phyloP scores from a whole-genome alignment of 2,329 filamentous ascomycete species.

The Hymenoscyphus albidus region DNA sequence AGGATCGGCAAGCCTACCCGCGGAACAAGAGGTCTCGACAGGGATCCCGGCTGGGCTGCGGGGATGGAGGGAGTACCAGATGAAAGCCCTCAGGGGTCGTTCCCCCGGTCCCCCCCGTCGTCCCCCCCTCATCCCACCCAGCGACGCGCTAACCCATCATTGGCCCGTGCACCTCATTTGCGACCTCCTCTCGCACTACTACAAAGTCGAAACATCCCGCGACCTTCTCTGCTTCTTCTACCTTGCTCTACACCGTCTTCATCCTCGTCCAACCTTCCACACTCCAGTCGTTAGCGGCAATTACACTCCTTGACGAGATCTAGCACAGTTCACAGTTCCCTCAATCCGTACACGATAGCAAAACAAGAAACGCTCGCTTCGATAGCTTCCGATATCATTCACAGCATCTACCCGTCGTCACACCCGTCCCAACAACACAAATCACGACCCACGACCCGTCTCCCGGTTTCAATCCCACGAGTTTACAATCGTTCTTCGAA shows the following conservation, averaged over 20 bases:
- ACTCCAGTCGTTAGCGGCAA: constrained; percentile 20
- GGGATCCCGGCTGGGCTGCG: not conserved
- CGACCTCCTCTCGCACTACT: not conserved
- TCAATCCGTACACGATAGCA: not conserved
- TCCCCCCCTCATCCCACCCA: not conserved
- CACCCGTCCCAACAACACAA: constrained; percentile 1
- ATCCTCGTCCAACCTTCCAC: constrained; percentile 13
- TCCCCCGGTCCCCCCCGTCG: not conserved
- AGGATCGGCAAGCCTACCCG: constrained; percentile 2
- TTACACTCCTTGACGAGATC: constrained; percentile 19
- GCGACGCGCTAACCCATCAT: not conserved
- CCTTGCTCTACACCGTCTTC: constrained; percentile 10
- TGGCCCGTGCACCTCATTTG: not conserved
- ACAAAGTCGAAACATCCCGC: not conserved
- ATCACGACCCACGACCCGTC: not conserved
- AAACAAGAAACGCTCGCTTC: not conserved
- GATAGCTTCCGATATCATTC: constrained; percentile 6
- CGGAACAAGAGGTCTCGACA: not conserved
- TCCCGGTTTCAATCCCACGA: not conserved
- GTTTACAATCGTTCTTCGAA: constrained; percentile 24
- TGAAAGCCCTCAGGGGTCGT: not conserved
- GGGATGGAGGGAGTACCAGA: not conserved
- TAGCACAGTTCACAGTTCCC: not conserved
- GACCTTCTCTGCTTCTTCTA: not conserved
- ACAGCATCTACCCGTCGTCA: constrained; percentile 8